phyloP scores from a whole-genome alignment of 352 stramenopile species.

The Globisporangium recalcitrans region DNA sequence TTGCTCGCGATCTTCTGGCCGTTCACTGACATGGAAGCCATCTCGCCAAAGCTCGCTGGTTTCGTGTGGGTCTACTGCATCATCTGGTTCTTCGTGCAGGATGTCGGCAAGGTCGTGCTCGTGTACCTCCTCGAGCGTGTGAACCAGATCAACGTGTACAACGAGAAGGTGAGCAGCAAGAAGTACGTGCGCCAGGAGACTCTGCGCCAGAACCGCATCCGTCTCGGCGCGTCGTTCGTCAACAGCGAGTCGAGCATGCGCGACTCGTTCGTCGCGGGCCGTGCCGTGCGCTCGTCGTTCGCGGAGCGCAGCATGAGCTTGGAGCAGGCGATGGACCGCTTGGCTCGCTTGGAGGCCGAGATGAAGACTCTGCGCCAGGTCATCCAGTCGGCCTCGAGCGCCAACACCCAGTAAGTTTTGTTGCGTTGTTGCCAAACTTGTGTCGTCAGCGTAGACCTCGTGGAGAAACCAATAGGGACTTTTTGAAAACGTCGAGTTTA shows the following conservation, averaged over 20 bases:
- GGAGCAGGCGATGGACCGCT: constrained; percentile 70
- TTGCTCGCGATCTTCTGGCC: constrained; percentile 84
- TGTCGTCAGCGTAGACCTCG: constrained; percentile 10
- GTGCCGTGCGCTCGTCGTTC: constrained; percentile 53
- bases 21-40: constrained; percentile 68
- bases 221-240: constrained; percentile 57
- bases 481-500: constrained; percentile 6
- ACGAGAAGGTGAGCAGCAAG: constrained; percentile 54
- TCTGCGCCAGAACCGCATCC: constrained; percentile 74
- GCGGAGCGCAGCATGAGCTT: constrained; percentile 56
- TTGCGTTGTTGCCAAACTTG: neutral
- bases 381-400: constrained; percentile 29
- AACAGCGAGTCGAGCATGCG: constrained; percentile 63
- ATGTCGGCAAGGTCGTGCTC: constrained; percentile 66
- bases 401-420: constrained; percentile 14
- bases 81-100: constrained; percentile 85
- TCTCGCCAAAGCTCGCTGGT: constrained; percentile 59
- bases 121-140: constrained; percentile 60
- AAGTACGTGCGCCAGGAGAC: constrained; percentile 56
- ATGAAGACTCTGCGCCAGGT: constrained; percentile 65
- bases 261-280: constrained; percentile 75
- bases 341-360: constrained; percentile 57
- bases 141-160: constrained; percentile 48
- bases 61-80: constrained; percentile 90
- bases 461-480: constrained; percentile 3